Conservation (phyloP, 352 stramenopile genomes). For the Pythium guiyangense region DNA sequence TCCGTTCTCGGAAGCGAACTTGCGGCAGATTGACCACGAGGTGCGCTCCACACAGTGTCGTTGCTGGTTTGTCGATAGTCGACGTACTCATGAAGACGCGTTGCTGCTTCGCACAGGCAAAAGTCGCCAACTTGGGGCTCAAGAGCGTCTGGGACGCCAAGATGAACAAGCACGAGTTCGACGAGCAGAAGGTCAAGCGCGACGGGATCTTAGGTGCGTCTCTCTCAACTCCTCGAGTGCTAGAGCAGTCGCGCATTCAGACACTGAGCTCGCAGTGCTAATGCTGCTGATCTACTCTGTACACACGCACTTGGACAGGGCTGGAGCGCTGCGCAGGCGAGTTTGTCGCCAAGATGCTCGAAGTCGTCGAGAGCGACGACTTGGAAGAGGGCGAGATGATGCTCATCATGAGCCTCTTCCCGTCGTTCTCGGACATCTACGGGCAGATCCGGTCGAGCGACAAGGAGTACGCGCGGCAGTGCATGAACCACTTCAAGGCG, state of each 20-base stretch:
- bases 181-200: conserved; percentile 77
- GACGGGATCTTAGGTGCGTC: conserved; percentile 68
- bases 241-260: neutral
- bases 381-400: conserved; percentile 75
- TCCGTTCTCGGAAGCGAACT: conserved; percentile 78
- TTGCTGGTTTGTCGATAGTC: conserved; percentile 6
- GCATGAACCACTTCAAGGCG: conserved; percentile 80
- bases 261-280: conserved; percentile 1
- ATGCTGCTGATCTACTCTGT: neutral
- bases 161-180: conserved; percentile 72
- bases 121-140: conserved; percentile 49
- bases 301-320: conserved; percentile 18
- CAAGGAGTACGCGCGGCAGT: conserved; percentile 78
- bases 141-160: conserved; percentile 74
- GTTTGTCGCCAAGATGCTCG: conserved; percentile 82
- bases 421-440: conserved; percentile 87
- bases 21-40: conserved; percentile 67
- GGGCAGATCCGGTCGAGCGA: conserved; percentile 77
- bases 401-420: conserved; percentile 82
- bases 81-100: neutral
- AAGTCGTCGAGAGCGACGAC: conserved; percentile 78
- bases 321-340: conserved; percentile 84
- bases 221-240: neutral
- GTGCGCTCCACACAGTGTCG: conserved; percentile 17
- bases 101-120: conserved; percentile 32